Conservation (phyloP, 2,329 filamentous ascomycete genomes). For the Aureobasidium namibiae region DNA sequence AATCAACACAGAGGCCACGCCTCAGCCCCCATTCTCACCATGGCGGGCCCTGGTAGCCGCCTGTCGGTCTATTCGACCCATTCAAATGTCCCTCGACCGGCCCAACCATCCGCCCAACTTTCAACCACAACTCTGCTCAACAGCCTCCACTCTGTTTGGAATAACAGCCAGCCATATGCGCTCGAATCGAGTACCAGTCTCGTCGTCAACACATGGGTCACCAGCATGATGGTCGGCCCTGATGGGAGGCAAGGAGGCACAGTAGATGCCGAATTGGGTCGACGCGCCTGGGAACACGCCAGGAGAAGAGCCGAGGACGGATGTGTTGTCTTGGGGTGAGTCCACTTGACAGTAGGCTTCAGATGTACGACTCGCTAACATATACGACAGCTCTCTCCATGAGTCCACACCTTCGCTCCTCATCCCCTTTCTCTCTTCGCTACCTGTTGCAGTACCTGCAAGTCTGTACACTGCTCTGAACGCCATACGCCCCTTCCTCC, state of each 20-base stretch:
- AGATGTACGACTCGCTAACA: slow-evolving; percentile 8
- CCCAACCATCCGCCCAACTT: slow-evolving; percentile 66
- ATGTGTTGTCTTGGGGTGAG: slow-evolving; percentile 80
- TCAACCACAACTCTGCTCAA: slow-evolving; percentile 92
- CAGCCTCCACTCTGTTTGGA: slow-evolving; percentile 80
- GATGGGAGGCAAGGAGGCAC: slow-evolving; percentile 67
- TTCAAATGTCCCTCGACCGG: slow-evolving; percentile 47
- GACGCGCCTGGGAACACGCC: slow-evolving; percentile 92
- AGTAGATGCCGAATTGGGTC: slow-evolving; percentile 69
- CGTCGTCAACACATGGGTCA: slow-evolving; percentile 93
- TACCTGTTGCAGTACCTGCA: slow-evolving; percentile 71
- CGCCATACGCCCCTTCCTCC: slow-evolving; percentile 76
- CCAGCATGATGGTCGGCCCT: slow-evolving; percentile 60
- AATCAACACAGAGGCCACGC: neutral
- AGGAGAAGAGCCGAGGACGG: slow-evolving; percentile 89
- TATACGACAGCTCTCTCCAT: slow-evolving; percentile 64
- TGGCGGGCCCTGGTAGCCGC: slow-evolving; percentile 46
- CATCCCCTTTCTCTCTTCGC: slow-evolving; percentile 66
- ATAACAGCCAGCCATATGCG: slow-evolving; percentile 70
- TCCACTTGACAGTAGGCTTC: neutral
- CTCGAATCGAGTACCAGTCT: slow-evolving; percentile 86
- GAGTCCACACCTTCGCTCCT: slow-evolving; percentile 79
- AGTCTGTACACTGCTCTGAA: slow-evolving; percentile 71
- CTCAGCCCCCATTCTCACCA: slow-evolving; percentile 20
- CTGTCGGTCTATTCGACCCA: slow-evolving; percentile 55